A percentile compares a stretch with the other conserved stretches of the same genome.
phyloP scores from a whole-genome alignment of 768 basidiomycete species.

The Suillus subalutaceus region DNA sequence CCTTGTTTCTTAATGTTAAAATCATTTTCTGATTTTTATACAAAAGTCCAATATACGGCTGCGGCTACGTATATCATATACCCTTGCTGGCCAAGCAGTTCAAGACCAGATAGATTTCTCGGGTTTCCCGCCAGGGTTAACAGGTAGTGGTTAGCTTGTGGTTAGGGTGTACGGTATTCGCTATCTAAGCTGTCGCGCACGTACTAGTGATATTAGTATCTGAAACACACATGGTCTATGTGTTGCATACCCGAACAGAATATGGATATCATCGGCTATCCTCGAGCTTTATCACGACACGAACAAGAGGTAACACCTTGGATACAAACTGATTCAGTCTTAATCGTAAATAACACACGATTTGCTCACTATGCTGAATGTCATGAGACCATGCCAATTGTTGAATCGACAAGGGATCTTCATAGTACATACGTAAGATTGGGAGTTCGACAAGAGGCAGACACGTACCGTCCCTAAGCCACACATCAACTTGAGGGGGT shows the following conservation, averaged over 20 bases:
- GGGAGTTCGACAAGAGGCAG: background rate
- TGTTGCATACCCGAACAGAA: background rate
- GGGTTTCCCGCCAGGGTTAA: conserved; percentile 81
- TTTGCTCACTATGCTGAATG: background rate
- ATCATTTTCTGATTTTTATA: conserved; percentile 12
- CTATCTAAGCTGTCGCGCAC: conserved; percentile 21
- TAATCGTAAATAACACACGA: background rate
- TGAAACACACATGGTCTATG: background rate
- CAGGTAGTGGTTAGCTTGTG: conserved; percentile 38
- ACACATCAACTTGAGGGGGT: conserved; percentile 7
- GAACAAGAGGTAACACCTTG: conserved; percentile 1
- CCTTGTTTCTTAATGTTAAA: conserved; percentile 7
- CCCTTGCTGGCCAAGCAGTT: conserved; percentile 63
- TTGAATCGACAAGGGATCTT: conserved; percentile 7
- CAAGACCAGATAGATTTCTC: conserved; percentile 96
- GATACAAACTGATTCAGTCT: background rate
- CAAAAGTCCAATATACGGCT: conserved; percentile 79
- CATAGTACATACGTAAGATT: background rate
- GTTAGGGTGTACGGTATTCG: conserved; percentile 20
- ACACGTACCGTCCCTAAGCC: conserved; percentile 4
- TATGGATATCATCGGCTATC: too few relatives aligned
- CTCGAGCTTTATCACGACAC: background rate
- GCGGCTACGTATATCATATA: conserved; percentile 82
- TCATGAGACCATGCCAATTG: conserved; percentile 4
- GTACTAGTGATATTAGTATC: background rate